Base-by-base conservation (phyloP, 352 stramenopile genomes). In the Salisapilia sapeloensis region DNA sequence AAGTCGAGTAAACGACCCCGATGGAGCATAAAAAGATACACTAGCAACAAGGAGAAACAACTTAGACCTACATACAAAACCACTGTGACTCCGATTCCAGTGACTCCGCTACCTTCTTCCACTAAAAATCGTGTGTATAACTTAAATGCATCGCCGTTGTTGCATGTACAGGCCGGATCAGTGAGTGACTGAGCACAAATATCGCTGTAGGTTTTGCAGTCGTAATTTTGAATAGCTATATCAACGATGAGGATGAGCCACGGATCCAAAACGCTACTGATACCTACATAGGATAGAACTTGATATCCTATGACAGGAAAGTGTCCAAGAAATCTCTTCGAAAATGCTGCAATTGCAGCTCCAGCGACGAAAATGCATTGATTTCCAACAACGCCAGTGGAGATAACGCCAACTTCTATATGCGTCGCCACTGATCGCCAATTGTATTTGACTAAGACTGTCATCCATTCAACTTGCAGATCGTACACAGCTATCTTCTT, bases 1-100 rank as follows among this genome's bases (percentile, higher is more conserved):
- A 84, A 51, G 39, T 94, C 80, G 5, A 92, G 56, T 67, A 94
- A 85, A 29, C 80, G 69, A 9, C 78, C 80, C 43, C 92, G 92
- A 35, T 84, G 59, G 6, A 93, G 57, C 18, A 94, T 44, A 38
- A 92, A 93, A 36, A 50, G 44, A 42, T 90, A 87, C 8, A 89
- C 47, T 14, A 44, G 50, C 16, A 66, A 42, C 12, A 72, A 46
- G 18, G 62, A 56, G 14, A 80, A 14, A 25, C 62, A 62, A 24
- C 62, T 71, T 24, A 85, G 54, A 2, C 60, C 57, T 6, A 48
- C 41, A 38, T 89, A 91, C 18, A 93, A 24, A 32, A 93, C 69
- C 29, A 79, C 33, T 2, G 67, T 79, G 32, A 92, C 47, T 32
- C 90, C 50, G 18, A 74, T 44, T n/a, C 80, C 82, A 2, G 82